phyloP scores from a whole-genome alignment of 2,329 filamentous ascomycete species.

The Cytospora mali region DNA sequence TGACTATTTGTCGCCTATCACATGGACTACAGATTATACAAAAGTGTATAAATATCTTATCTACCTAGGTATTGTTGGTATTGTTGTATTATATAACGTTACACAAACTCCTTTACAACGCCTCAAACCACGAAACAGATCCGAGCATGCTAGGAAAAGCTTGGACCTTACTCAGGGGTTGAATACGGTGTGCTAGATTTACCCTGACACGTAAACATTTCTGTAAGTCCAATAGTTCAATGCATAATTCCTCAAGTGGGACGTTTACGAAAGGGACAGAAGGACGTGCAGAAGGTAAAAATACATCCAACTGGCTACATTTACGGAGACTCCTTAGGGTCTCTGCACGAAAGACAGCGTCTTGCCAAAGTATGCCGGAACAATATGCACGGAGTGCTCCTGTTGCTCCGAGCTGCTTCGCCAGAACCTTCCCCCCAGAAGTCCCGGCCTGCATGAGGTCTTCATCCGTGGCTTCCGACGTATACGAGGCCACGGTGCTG shows the following conservation, averaged over 20 bases:
- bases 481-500: not conserved
- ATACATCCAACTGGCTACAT: not conserved
- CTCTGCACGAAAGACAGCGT: not conserved
- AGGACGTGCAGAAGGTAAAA: not conserved
- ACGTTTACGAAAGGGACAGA: not conserved
- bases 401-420: not conserved
- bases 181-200: not conserved
- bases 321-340: not conserved
- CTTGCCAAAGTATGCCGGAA: not conserved
- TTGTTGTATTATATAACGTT: no score
- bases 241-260: not conserved
- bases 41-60: no score
- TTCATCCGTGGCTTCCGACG: not conserved
- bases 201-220: not conserved
- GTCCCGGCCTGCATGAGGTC: not conserved
- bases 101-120: no score
- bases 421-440: not conserved
- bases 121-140: no score
- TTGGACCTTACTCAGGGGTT: not conserved
- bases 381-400: not conserved
- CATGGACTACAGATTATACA: no score
- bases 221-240: not conserved
- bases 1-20: no score
- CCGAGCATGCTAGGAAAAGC: no score
- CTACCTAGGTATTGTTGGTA: no score